phyloP scores from a whole-genome alignment of 1,139 yeast genomes.

The Yamadazyma friedrichii region DNA sequence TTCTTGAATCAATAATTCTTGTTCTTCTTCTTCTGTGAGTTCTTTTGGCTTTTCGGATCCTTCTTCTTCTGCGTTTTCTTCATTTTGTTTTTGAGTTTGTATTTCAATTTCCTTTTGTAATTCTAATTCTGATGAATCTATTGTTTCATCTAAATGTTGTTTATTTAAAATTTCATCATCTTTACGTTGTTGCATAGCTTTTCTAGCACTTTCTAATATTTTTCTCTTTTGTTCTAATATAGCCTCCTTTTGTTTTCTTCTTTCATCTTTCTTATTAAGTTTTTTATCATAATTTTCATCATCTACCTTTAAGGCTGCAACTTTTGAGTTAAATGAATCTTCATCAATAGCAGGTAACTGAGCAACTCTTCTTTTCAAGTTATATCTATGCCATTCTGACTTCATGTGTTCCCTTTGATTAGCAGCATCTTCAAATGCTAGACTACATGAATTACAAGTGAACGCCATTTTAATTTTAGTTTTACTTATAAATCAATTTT shows the following conservation, averaged over 20 bases:
- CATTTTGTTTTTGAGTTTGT: slow-evolving; percentile 8
- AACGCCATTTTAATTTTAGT: slow-evolving; percentile 20
- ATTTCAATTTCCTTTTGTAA: slow-evolving; percentile 10
- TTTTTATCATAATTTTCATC: slow-evolving; percentile 22
- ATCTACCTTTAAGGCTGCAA: slow-evolving; percentile 30
- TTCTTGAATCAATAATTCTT: slow-evolving; percentile 52
- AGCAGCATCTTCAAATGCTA: slow-evolving; percentile 38
- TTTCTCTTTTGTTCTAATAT: slow-evolving; percentile 60
- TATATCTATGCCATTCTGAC: slow-evolving; percentile 76
- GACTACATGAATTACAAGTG: slow-evolving; percentile 47
- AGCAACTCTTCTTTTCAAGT: slow-evolving; percentile 60
- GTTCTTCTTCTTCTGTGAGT: slow-evolving; percentile 39
- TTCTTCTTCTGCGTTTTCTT: slow-evolving; percentile 15
- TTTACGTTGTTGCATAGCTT: slow-evolving; percentile 37
- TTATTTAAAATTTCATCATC: slow-evolving; percentile 21
- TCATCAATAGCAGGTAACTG: slow-evolving; percentile 57
- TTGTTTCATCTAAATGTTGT: slow-evolving; percentile 17
- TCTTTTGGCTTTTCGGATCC: slow-evolving; percentile 12
- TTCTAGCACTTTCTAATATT: slow-evolving; percentile 59
- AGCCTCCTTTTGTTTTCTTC: slow-evolving; percentile 65
- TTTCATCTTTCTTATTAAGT: slow-evolving; percentile 59
- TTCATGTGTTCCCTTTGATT: slow-evolving; percentile 51
- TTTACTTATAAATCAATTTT: slow-evolving; percentile 6
- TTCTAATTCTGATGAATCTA: slow-evolving; percentile 11
- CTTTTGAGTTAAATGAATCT: slow-evolving; percentile 45